Conservation (phyloP, 139 green algal genomes). For the Chlamydomonas incerta region DNA sequence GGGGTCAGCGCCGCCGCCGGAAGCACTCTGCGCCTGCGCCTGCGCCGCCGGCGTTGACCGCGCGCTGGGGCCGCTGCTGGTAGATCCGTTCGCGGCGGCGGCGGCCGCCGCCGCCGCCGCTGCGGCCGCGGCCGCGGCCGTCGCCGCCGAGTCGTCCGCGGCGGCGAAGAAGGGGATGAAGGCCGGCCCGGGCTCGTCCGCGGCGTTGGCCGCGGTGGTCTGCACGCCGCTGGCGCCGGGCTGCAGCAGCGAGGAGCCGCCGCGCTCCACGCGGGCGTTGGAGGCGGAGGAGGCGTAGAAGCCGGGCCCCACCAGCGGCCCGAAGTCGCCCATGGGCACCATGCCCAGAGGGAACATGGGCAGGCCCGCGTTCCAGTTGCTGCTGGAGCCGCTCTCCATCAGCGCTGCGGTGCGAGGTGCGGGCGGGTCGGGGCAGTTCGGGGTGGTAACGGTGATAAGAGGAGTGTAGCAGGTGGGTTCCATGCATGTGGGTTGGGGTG, state of each 20-base stretch:
- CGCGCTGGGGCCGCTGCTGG: no score
- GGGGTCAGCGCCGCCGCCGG: no score
- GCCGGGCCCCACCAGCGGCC: neutral
- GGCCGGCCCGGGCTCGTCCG: neutral
- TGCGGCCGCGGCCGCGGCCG: neutral
- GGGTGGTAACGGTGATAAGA: no score
- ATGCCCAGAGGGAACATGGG: neutral
- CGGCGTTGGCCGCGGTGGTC: neutral
- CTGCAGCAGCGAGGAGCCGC: no score
- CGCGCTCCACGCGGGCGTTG: neutral
- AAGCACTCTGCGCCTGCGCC: no score
- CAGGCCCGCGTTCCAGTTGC: neutral
- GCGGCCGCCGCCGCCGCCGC: neutral
- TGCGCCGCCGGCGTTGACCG: no score
- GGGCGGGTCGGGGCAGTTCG: no score
- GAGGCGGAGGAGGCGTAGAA: neutral
- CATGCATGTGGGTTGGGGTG: no score
- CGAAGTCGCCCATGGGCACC: no score
- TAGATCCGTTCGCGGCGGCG: no score
- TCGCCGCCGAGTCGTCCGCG: neutral
- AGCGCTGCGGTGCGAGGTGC: neutral
- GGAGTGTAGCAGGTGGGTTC: no score
- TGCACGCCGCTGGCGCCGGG: neutral
- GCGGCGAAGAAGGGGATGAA: constrained; percentile 32
- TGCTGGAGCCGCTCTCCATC: neutral